Evolutionary conservation across 2,329 filamentous ascomycete genomes (phyloP).

Genomic region (Colletotrichum godetiae): DNA sequence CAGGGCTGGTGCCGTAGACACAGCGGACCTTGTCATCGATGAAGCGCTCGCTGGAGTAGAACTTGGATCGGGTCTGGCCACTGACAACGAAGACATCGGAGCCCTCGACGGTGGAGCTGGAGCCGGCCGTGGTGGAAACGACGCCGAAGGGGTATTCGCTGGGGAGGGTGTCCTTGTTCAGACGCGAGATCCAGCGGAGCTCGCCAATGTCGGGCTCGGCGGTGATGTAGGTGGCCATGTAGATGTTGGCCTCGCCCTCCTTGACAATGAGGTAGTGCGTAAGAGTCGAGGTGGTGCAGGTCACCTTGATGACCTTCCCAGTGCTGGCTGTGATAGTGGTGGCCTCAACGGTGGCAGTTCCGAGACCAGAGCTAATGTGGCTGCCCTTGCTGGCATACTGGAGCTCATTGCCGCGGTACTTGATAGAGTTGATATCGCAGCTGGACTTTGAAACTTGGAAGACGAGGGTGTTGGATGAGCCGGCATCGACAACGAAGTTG

Average conservation of each 20-base stretch:
- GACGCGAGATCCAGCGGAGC: conserved; percentile 72
- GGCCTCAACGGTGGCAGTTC: conserved; percentile 66
- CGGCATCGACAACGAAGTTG: conserved; percentile 60
- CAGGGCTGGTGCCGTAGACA: conserved; percentile 59
- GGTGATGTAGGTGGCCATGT: conserved; percentile 72
- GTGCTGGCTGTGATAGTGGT: conserved; percentile 46
- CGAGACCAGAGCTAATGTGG: conserved; percentile 70
- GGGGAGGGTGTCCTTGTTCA: conserved; percentile 62
- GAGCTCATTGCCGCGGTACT: conserved; percentile 68
- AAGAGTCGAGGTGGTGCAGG: conserved; percentile 68
- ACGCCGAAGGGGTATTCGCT: conserved; percentile 64
- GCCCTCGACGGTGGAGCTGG: conserved; percentile 65
- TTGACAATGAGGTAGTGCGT: conserved; percentile 73
- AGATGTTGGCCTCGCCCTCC: conserved; percentile 69
- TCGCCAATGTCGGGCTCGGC: conserved; percentile 68
- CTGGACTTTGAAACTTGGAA: conserved; percentile 63
- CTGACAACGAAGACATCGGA: conserved; percentile 69
- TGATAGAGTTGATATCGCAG: conserved; percentile 74
- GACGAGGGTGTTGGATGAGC: conserved; percentile 58
- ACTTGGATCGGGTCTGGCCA: conserved; percentile 75
- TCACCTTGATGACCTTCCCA: conserved; percentile 68
- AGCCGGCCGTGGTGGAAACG: conserved; percentile 66
- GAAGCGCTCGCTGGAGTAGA: conserved; percentile 76
- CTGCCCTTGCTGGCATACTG: conserved; percentile 63
- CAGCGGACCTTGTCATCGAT: conserved; percentile 76